These are phyloP conservation scores for Nepenthes gracilis DNA, from an alignment of 148 eudicot genomes.

Conservation along the genomic window DNA sequence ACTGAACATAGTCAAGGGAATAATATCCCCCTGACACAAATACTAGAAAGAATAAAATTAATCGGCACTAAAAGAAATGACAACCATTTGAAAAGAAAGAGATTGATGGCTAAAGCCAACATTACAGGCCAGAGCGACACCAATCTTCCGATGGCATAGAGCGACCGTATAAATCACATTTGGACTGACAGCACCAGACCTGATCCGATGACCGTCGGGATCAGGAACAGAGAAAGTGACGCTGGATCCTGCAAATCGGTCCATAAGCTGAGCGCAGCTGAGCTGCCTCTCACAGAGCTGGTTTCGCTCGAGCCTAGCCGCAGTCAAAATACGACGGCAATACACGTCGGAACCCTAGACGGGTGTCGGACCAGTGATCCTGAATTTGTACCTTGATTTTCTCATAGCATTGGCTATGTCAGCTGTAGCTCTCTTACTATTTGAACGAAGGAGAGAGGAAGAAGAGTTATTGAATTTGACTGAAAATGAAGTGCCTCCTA, in stretches of 20 bases:
- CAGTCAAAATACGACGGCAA: constrained; percentile 74
- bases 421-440: constrained; percentile 7
- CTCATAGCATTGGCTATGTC: constrained; percentile 44
- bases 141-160: constrained; percentile 24
- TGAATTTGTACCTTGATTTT: constrained; percentile 68
- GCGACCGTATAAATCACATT: constrained; percentile 69
- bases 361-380: constrained; percentile 77
- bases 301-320: constrained; percentile 88
- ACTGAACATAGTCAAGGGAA: too few species aligned
- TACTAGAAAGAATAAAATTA: too few species aligned
- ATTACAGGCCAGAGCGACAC: constrained; percentile 5
- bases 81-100: background rate
- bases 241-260: constrained; percentile 63
- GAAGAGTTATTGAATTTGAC: too few species aligned
- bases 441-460: too few species aligned
- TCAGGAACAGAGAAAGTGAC: constrained; percentile 89
- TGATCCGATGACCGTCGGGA: constrained; percentile 75
- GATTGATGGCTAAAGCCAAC: background rate
- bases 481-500: too few species aligned
- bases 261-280: constrained; percentile 58
- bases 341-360: constrained; percentile 86
- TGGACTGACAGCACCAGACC: constrained; percentile 96
- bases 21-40: too few species aligned
- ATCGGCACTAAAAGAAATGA: too few species aligned
- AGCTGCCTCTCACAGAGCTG: constrained; percentile 84